A percentile compares a stretch with the other conserved stretches of the same genome.
phyloP scores from a whole-genome alignment of 202 grass and related monocot genomes.

The Hordeum pubiflorum region DNA sequence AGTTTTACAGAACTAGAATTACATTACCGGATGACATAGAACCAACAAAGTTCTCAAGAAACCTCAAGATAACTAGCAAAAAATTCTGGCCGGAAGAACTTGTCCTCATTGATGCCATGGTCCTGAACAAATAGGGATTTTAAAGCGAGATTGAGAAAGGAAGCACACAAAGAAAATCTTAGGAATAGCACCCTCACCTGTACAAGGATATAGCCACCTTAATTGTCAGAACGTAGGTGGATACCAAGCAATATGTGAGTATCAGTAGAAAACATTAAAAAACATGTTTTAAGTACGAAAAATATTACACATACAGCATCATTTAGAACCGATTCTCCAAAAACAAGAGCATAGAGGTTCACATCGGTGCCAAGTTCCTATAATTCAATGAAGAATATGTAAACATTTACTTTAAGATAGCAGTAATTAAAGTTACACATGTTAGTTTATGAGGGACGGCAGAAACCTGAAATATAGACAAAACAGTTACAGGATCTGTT shows the following conservation, averaged over 20 bases:
- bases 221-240: conserved; percentile 28
- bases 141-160: conserved; percentile 1
- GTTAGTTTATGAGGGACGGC: not conserved
- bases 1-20: not conserved
- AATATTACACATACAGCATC: conserved; percentile 56
- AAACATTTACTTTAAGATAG: not conserved
- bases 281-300: conserved; percentile 6
- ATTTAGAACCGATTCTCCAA: conserved; percentile 92
- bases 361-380: conserved; percentile 84
- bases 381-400: conserved; percentile 1
- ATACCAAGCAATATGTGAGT: conserved; percentile 9
- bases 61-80: conserved; percentile 57
- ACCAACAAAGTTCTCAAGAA: conserved; percentile 89
- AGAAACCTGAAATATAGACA: conserved; percentile 94
- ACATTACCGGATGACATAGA: conserved; percentile 78
- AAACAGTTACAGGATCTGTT: conserved; percentile 89
- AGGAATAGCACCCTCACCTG: conserved; percentile 45
- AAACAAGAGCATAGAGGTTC: conserved; percentile 89
- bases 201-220: conserved; percentile 95
- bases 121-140: conserved; percentile 43
- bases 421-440: not conserved
- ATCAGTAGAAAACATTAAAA: conserved; percentile 1
- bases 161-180: conserved; percentile 8
- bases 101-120: conserved; percentile 65
- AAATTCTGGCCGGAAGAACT: conserved; percentile 49